These are phyloP conservation scores for Barnettozyma hawaiiensis DNA, from an alignment of 1,139 yeast species.

Conservation along the genomic window DNA sequence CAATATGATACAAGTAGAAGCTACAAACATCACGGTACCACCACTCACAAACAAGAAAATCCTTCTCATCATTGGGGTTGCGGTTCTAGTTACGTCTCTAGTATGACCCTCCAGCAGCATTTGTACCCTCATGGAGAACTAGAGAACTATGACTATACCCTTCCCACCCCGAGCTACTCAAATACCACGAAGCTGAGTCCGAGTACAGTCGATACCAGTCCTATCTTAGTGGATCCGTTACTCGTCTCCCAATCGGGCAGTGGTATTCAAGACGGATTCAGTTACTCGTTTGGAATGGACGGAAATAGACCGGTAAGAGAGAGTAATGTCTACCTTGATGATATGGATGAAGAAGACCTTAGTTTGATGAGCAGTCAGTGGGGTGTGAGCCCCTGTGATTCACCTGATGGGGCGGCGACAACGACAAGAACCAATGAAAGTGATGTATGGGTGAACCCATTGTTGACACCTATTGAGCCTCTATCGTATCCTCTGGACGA, in stretches of 20 bases:
- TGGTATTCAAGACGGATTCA: neutral
- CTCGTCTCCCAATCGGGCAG: no score
- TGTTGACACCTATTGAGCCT: slow-evolving; percentile 7
- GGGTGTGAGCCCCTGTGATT: neutral
- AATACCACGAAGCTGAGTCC: neutral
- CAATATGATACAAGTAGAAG: neutral
- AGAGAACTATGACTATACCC: neutral
- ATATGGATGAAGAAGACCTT: neutral
- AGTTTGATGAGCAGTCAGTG: neutral
- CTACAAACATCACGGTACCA: no score
- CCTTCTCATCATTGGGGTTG: neutral
- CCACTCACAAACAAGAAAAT: neutral
- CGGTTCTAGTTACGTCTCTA: neutral
- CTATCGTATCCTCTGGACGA: neutral
- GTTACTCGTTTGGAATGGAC: neutral
- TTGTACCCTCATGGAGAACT: neutral
- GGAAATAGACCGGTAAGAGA: neutral
- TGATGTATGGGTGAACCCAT: slow-evolving; percentile 4
- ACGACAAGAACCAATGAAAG: neutral
- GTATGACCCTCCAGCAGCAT: neutral
- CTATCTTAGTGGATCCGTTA: neutral
- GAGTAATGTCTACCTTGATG: neutral
- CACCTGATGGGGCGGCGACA: neutral
- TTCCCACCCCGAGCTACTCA: slow-evolving; percentile 1
- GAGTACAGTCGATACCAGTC: neutral